A percentile compares a stretch with the other conserved stretches of the same genome.
Conservation (phyloP, 148 eudicot species). For the Drosera capensis region DNA sequence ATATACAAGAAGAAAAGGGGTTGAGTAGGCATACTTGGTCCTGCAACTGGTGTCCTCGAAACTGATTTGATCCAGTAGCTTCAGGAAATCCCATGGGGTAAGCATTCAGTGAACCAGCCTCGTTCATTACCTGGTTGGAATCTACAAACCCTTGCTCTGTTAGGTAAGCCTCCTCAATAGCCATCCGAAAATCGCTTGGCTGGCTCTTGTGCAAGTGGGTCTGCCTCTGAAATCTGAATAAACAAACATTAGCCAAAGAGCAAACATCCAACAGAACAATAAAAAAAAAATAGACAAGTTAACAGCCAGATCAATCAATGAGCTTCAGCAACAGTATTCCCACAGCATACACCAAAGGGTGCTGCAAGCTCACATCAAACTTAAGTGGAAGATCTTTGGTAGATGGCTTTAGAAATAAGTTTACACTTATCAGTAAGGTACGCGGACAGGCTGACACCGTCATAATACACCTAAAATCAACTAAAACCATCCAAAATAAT, state of each 20-base stretch:
- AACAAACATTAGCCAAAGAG: not conserved
- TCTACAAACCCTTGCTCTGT: constrained; percentile 55
- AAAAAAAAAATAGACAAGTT: no score
- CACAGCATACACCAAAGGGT: not conserved
- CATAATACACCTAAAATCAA: no score
- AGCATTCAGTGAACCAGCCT: constrained; percentile 15
- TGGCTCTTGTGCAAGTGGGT: constrained; percentile 82
- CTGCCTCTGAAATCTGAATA: constrained; percentile 78
- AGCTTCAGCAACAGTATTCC: not conserved
- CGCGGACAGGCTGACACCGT: not conserved
- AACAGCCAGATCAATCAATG: not conserved
- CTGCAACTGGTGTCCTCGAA: constrained; percentile 21
- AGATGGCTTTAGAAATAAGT: not conserved
- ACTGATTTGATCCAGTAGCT: constrained; percentile 38
- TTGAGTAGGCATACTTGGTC: constrained; percentile 36
- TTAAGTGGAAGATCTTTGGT: not conserved
- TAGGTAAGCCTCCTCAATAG: constrained; percentile 82
- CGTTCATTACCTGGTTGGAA: constrained; percentile 17
- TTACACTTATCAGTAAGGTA: not conserved
- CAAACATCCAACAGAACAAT: no score
- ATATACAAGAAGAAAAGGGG: constrained; percentile 1
- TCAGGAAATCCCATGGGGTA: constrained; percentile 25
- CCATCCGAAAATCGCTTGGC: constrained; percentile 64
- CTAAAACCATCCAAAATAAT: not conserved
- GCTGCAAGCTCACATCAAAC: not conserved